These are phyloP conservation scores for Puccinia hordei DNA, from an alignment of 1,284 basidiomycete genomes.

Conservation along the genomic window DNA sequence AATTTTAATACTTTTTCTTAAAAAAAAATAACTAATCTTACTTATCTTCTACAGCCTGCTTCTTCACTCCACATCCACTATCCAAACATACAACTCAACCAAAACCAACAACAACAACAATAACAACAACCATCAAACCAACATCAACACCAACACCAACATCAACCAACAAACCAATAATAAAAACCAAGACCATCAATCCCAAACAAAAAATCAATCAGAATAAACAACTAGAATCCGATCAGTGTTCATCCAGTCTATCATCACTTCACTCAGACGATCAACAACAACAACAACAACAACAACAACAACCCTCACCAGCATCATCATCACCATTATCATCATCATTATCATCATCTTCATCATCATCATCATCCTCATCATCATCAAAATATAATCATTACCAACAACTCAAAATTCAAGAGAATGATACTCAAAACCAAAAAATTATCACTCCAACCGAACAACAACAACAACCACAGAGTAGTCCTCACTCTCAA, in stretches of 20 bases:
- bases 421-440: too few relatives aligned
- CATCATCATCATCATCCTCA: background rate
- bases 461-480: background rate
- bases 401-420: too few relatives aligned
- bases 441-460: too few relatives aligned
- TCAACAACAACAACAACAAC: background rate
- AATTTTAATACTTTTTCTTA: too few relatives aligned
- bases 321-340: too few relatives aligned
- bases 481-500: background rate
- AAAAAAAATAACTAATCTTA: too few relatives aligned
- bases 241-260: background rate
- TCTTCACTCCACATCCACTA: conserved; percentile 13
- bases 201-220: background rate
- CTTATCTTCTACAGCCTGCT: background rate
- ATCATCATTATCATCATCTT: background rate
- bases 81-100: background rate
- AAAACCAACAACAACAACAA: conserved; percentile 1
- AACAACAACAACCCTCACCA: background rate
- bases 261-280: conserved; percentile 11
- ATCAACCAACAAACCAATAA: background rate
- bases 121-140: background rate
- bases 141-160: background rate
- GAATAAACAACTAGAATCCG: background rate
- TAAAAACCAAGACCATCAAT: background rate
- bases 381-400: too few relatives aligned